These are phyloP conservation scores for Zarea fungicola DNA, from an alignment of 2,329 filamentous ascomycete species.

Conservation along the genomic window DNA sequence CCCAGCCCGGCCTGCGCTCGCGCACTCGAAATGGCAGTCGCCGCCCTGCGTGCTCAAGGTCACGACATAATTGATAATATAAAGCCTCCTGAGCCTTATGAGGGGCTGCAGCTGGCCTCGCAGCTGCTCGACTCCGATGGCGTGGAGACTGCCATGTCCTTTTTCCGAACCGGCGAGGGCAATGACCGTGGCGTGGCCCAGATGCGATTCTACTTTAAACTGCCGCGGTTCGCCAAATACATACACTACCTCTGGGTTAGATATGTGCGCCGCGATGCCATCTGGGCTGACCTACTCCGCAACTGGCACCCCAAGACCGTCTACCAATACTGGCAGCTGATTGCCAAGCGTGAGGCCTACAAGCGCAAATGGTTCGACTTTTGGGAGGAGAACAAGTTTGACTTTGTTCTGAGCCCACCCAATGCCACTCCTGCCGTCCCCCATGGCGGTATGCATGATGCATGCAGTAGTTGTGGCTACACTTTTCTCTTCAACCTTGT, in stretches of 20 bases:
- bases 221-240: conserved; percentile 71
- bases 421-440: conserved; percentile 89
- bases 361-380: conserved; percentile 76
- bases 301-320: conserved; percentile 70
- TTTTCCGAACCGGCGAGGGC: conserved; percentile 71
- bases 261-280: conserved; percentile 67
- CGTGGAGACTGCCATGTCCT: conserved; percentile 70
- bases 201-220: conserved; percentile 66
- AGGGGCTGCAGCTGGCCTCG: conserved; percentile 70
- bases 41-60: conserved; percentile 63
- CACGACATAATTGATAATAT: conserved; percentile 66
- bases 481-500: conserved; percentile 90
- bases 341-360: conserved; percentile 70
- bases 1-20: conserved; percentile 79
- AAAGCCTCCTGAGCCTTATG: conserved; percentile 64
- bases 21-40: conserved; percentile 65
- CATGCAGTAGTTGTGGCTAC: conserved; percentile 82
- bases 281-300: conserved; percentile 74
- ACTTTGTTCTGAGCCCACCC: conserved; percentile 76
- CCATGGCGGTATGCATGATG: conserved; percentile 79
- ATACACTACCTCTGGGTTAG: conserved; percentile 88
- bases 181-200: conserved; percentile 73
- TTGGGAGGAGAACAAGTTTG: conserved; percentile 69
- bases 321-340: conserved; percentile 77
- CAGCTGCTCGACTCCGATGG: conserved; percentile 82